Evolutionary conservation across 352 stramenopile species (phyloP), one percentile per base, ranked within the genome.

Genomic region (Globisporangium recalcitrans): DNA sequence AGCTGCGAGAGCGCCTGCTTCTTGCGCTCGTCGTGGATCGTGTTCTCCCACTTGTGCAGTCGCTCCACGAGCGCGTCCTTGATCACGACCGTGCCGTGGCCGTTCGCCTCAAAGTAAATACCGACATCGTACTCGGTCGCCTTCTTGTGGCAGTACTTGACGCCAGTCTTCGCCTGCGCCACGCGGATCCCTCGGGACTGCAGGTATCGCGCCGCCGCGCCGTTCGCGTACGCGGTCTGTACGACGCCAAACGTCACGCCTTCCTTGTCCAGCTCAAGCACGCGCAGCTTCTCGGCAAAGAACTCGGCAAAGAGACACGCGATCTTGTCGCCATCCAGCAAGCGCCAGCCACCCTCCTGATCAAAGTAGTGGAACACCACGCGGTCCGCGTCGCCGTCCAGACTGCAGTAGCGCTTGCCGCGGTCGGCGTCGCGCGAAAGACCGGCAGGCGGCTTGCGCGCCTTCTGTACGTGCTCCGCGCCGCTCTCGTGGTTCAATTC

Each of bases 41-140:
- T 71, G 68, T 77, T 88, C 64, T 92, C 83, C 71, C 76, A 82
- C 66, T 91, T 90, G 67, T 89, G 71, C 14, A 98, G 76, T 52
- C 89, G 86, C 27, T 92, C 82, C 44, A 93, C 82, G 29, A 97
- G 80, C 48, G 80, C 70, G 40, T 96, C 82, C 54, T 91, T 96
- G 72, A 99, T 97, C 24, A 99, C 74, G 27, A 99, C 96, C 2
- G 97, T 99, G 40, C 97, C 97, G 77, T 99, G 97, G 52, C 97
- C 97, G 78, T 99, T 99, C 32, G 97, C 90, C 77, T 99, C 98
- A 76, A 99, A 99, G 85, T 99, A 99, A 44, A 99, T 88, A 34
- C 97, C 97, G 62, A 99, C 88, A 76, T 99, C 98, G 71, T 97
- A 99, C 60, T 98, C 72, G 42, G 87, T 74, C 21, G 97, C 93